These are phyloP conservation scores for Saccharomycopsis javanensis DNA, from an alignment of 805 yeast genomes.

Conservation along the genomic window DNA sequence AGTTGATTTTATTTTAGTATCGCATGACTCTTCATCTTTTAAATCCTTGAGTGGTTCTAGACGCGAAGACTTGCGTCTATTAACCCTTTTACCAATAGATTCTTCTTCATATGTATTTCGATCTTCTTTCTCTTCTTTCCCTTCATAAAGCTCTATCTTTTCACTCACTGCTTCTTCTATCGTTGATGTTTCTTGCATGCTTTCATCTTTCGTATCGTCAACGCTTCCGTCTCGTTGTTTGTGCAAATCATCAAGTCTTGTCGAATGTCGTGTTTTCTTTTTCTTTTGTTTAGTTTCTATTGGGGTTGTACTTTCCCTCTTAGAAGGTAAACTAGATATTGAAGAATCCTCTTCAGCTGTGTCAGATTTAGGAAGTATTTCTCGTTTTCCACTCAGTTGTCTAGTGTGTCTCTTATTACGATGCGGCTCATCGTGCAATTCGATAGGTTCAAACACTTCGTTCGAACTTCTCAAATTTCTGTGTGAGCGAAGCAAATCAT, in stretches of 20 bases:
- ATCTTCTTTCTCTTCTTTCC: conserved; percentile 12
- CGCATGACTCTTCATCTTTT: background rate
- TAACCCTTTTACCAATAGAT: background rate
- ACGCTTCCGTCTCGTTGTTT: background rate
- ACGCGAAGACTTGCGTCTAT: background rate
- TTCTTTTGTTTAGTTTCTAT: background rate
- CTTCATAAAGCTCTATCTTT: conserved; percentile 2
- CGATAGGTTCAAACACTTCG: background rate
- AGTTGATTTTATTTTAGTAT: background rate
- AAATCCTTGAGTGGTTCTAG: background rate
- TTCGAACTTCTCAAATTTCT: background rate
- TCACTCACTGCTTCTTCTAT: background rate
- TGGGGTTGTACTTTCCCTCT: background rate
- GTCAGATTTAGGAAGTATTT: background rate
- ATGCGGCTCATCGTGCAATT: background rate
- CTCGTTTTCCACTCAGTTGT: background rate
- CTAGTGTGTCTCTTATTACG: background rate
- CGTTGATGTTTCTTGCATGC: background rate
- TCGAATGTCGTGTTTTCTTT: conserved; percentile 5
- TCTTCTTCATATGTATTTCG: background rate
- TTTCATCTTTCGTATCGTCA: conserved; percentile 1
- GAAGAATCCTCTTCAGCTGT: background rate
- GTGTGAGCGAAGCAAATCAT: background rate
- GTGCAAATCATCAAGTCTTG: conserved; percentile 3
- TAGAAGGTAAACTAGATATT: background rate